Conservation (phyloP, 805 yeast species). For the Schwanniomyces occidentalis region DNA sequence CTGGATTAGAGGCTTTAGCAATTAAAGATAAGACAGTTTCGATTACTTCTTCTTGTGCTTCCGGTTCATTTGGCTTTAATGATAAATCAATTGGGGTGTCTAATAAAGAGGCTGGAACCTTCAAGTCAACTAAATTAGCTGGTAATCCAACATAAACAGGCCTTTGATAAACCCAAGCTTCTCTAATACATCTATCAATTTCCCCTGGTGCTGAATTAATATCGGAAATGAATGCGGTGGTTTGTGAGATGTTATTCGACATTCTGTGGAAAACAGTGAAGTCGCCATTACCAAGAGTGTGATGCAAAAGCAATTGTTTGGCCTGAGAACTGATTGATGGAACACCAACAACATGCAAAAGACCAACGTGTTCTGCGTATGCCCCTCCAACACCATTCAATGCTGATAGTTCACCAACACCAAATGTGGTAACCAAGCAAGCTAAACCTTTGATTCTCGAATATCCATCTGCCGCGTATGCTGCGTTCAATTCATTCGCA, state of each 20-base stretch:
- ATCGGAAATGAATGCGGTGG: constrained; percentile 65
- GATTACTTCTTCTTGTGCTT: constrained; percentile 39
- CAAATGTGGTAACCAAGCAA: constrained; percentile 79
- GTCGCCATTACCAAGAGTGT: constrained; percentile 82
- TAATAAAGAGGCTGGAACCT: constrained; percentile 57
- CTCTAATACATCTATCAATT: constrained; percentile 72
- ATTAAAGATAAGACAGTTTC: constrained; percentile 50
- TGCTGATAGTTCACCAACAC: constrained; percentile 87
- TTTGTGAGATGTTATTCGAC: constrained; percentile 70
- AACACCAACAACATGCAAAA: constrained; percentile 82
- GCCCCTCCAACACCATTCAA: constrained; percentile 87
- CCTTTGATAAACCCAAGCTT: constrained; percentile 69
- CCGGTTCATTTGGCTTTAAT: constrained; percentile 37
- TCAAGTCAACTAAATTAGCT: constrained; percentile 71
- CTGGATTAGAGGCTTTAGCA: constrained; percentile 61
- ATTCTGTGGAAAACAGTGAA: constrained; percentile 77
- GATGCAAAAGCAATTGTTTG: constrained; percentile 72
- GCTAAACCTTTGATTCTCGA: constrained; percentile 77
- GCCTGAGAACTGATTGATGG: constrained; percentile 77
- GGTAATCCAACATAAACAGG: constrained; percentile 85
- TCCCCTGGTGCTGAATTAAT: constrained; percentile 64
- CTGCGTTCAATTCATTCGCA: constrained; percentile 87
- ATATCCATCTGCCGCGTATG: constrained; percentile 88
- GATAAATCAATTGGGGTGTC: constrained; percentile 65
- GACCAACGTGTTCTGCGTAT: constrained; percentile 86